phyloP scores from a whole-genome alignment of 306 rosid genomes.

The Cucumis sativus region Cucumber_9930_V3 NC_026657.2:33291001-33291500 shows the following conservation, averaged over 20 bases:
- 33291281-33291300: not conserved
- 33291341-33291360: not conserved
- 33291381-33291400: not conserved
- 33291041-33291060: not conserved
- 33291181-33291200: not conserved
- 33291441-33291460: no score
- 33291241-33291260: not conserved
- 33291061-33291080: conserved; percentile 11
- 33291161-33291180: not conserved
- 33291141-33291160: not conserved
- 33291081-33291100: conserved; percentile 14
- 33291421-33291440: no score
- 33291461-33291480: no score
- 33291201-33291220: not conserved
- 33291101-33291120: not conserved
- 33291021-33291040: not conserved
- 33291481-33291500: no score
- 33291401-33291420: not conserved
- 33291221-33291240: not conserved
- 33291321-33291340: not conserved
- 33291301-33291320: not conserved
- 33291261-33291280: not conserved
- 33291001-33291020: conserved; percentile 13
- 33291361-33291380: not conserved
- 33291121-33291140: not conserved